Evolutionary conservation across 2,329 filamentous ascomycete genomes (phyloP), one percentile per base, ranked within the genome.

Genomic region (Akanthomyces uredinophilus): DNA sequence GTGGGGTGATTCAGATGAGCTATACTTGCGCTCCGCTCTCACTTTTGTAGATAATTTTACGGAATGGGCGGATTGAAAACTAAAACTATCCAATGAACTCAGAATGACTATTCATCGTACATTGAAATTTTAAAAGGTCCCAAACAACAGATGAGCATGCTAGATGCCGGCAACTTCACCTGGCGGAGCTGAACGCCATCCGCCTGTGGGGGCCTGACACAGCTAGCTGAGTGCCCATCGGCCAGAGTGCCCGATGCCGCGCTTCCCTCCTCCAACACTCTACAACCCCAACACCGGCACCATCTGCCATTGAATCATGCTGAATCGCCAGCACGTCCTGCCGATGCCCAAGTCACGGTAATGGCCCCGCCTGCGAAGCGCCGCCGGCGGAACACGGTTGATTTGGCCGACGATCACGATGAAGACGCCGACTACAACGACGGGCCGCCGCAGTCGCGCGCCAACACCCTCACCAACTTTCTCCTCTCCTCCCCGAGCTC

Each of bases 21-120:
- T 77, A 64, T 92, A 89, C 68, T 77, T 92, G 35, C 83, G 83
- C 61, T 83, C 88, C 7, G 90, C 90, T 1, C 81, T 91, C 24
- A 83, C 85, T 55, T 90, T 94, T 74, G 87, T 85, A 3, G 87
- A 91, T 65, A 87, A 89, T 63, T 94, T 92, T 70, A 74, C 84
- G 44, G 86, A 86, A 0, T 94, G 90, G 90, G 73, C 73, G 5
- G 77, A 74, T 65, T 77, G 63, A 71, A 20, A n/a, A 20, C 29
- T 8, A 18, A 16, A 18, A n/a, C 18, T 8, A 39, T 14, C 14
- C 7, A 41, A 56, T 24, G 37, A 35, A 43, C 16, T 7, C 35
- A 37, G 10, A 60, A 37, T 27, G 8, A 46, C 22, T 32, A 1
- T n/a, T 14, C n/a, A 35, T 35, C 35, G 46, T 39, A 5, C n/a